These are phyloP conservation scores for Sedum album DNA, from an alignment of 164 flowering plant genomes.

Conservation along the genomic window DNA sequence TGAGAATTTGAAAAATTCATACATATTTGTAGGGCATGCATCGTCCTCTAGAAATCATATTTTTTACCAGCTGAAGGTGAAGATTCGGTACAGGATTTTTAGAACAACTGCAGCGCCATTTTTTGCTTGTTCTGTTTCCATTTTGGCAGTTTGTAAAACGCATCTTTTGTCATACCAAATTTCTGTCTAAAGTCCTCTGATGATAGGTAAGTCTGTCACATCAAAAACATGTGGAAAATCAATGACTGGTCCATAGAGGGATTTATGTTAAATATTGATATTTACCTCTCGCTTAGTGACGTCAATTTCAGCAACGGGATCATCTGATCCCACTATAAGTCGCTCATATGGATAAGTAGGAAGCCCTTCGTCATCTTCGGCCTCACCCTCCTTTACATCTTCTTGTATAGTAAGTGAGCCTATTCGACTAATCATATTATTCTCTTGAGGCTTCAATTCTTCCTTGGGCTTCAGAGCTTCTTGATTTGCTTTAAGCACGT, in stretches of 20 bases:
- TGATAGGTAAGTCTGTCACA: conserved; percentile 74
- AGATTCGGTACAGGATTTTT: conserved; percentile 15
- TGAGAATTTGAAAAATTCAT: conserved; percentile 12
- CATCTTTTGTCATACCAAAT: conserved; percentile 78
- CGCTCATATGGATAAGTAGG: conserved; percentile 76
- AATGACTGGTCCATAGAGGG: not conserved
- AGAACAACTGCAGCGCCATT: conserved; percentile 87
- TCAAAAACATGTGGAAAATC: conserved; percentile 1
- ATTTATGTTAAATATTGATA: not conserved
- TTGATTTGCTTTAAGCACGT: conserved; percentile 32
- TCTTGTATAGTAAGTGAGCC: conserved; percentile 66
- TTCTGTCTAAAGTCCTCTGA: conserved; percentile 79
- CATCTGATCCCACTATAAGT: conserved; percentile 46
- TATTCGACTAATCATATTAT: conserved; percentile 45
- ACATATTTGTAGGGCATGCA: conserved; percentile 27
- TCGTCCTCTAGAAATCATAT: conserved; percentile 25
- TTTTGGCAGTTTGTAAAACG: conserved; percentile 84
- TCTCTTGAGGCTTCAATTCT: conserved; percentile 38
- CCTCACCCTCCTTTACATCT: conserved; percentile 81
- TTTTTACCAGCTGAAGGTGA: conserved; percentile 22
- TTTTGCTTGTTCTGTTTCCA: conserved; percentile 98
- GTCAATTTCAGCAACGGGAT: conserved; percentile 79
- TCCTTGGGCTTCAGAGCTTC: conserved; percentile 35
- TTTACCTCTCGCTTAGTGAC: conserved; percentile 92
- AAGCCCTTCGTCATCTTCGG: conserved; percentile 86